Evolutionary conservation across 768 basidiomycete genomes (phyloP), one percentile per base, ranked within the genome.

Genomic region (Lentinula sp.): DNA sequence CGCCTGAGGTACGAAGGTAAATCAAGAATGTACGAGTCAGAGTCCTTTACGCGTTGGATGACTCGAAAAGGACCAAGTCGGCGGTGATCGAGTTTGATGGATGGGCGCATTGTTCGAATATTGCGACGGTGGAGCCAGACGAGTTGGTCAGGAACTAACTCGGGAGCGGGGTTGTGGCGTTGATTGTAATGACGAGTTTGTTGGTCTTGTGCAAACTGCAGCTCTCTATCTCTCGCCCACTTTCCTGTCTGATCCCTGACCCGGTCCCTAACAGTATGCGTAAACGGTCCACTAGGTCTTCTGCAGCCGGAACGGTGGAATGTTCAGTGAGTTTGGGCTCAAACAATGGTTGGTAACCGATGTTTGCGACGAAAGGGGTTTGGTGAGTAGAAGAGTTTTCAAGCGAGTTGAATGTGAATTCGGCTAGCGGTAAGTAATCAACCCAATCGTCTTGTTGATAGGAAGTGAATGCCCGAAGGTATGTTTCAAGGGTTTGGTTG

Each of bases 361-460:
- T 62, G 58, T 75, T 75, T 23, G 75, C 68, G 32, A 70, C 76
- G 66, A 78, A 78, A 1, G 75, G 78, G 13, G 74, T 68, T 46
- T 68, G 62, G 35, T 69, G 61, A 39, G 75, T 78, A 0, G 76
- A 71, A 1, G 69, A 35, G 55, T 74, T 74, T 2, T 62, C 59
- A 28, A 64, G 37, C 45, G 77, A 76, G 63, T 80, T 81, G 67
- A 71, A 76, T 0, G 69, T 64, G 61, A 80, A 80, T 63, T 80
- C 74, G 5, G 75, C 74, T 15, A 79, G 64, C 0, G 76, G 70
- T 0, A 80, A 68, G 40, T 70, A 72, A 16, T 76, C 71, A 4
- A 70, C 70, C 78, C 77, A 80, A 60, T 80, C 66, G 57, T 79
- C 74, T 59, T 80, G 80, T 23, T 77, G 71, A 45, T 75, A 75